Base-by-base conservation (phyloP, 208 protist genomes). In the Leishmania braziliensis region DNA sequence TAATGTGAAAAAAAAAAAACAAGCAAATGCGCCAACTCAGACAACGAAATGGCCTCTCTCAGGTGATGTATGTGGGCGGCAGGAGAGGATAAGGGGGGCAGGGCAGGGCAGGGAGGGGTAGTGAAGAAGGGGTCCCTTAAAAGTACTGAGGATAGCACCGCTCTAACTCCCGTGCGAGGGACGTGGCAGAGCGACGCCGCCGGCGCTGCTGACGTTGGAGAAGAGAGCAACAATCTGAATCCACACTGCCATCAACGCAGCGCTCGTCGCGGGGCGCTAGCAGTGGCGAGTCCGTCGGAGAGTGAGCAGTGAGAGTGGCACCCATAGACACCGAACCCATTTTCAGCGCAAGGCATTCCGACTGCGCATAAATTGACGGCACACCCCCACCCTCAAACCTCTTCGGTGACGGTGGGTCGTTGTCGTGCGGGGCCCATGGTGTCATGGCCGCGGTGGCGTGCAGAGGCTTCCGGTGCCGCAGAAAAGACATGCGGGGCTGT, bases 91-190 rank as follows among this genome's bases (percentile, higher is more conserved):
- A 58, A 2, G 54, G 54, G 16, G 20, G 3, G 60, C 4, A 12
- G 60, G 6, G 36, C 5, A 18, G 9, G 43, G 18, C 18, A 70
- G n/a, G n/a, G n/a, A n/a, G n/a, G n/a, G n/a, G n/a, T n/a, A n/a
- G 18, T 26, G 18, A 5, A 18, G 36, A 70, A 56, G 0, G 69
- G 26, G 10, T 2, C 2, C 12, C 51, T 12, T 46, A 39, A 46
- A 84, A 84, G 46, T 84, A 77, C 14, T 84, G 76, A 10, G 81
- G 81, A 65, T 84, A 84, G 50, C 46, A 65, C 39, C 60, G 43
- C 5, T 54, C 43, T 58, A 84, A 68, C 76, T 84, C 81, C 43
- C 70, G 70, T 26, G 48, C 81, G 53, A 84, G 29, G 50, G 75
- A 77, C 10, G 76, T 66, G 20, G 48, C 46, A 1, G 81, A 80